Base-by-base conservation (phyloP, 139 green algal species). In the Chlorella sp. region DNA sequence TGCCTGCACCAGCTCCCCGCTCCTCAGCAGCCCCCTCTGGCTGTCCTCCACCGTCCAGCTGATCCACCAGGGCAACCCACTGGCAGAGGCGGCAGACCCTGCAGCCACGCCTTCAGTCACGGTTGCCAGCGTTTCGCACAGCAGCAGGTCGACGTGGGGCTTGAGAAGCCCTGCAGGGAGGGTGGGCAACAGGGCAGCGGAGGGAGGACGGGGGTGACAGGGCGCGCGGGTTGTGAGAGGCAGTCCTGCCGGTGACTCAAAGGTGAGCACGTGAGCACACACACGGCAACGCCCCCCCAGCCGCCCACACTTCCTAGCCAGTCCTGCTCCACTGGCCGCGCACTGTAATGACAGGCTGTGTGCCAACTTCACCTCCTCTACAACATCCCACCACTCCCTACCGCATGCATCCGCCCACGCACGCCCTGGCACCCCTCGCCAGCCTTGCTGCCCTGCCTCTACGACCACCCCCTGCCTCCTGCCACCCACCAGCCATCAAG, bases 121-220 rank as follows among this genome's bases (percentile, higher is more conserved):
- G 5, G 89, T 91, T 0, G 91, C 86, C 66, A 96, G 83, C 0
- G 95, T 96, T 78, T 96, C 95, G 66, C 92, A 95, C 34, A 96
- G 86, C 9, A 96, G 69, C 0, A 96, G 57, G 77, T 96, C 95
- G 21, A 93, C 91, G 34, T 77, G 26, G 0, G 93, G 92, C 22
- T 71, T 61, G 83, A 96, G 53, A 0, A 37, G 73, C 40, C 22
- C 53, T 69, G 81, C 32, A 48, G 30, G 30, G 11, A 30, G 39
- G 40, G 7, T 5, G 18, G 75, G 75, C 34, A 34, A 57, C 5
- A 7, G 34, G 18, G 9, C 48, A 9, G 48, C 48, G 9, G 48
- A 9, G 48, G 48, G 7, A 57, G 48, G 48, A 9, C 30, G 2
- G 71, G 22, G 32, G 19, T 37, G 71, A 4, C 12, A 79, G 32